Evolutionary conservation across 2,329 filamentous ascomycete genomes (phyloP).

Genomic region (Scytalidium sp.): DNA sequence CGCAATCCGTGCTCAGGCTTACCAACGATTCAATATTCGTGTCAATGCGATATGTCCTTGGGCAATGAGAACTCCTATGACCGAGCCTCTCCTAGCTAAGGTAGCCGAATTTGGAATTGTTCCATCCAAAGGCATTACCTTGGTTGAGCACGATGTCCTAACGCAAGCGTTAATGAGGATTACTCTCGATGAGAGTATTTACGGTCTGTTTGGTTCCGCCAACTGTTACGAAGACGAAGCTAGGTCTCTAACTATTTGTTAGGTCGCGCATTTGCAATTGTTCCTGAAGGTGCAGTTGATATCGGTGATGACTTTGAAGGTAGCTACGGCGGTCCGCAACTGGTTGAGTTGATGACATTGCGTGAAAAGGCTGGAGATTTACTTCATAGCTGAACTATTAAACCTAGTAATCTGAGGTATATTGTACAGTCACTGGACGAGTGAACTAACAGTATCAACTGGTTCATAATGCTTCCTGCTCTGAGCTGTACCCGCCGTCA

Average conservation of each 20-base stretch:
- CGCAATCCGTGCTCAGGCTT: constrained; percentile 28
- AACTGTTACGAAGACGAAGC: neutral
- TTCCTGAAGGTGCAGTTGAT: neutral
- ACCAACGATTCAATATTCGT: constrained; percentile 28
- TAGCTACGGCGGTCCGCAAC: neutral
- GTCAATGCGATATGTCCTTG: constrained; percentile 35
- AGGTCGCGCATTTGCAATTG: neutral
- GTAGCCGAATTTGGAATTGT: neutral
- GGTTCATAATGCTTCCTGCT: no score
- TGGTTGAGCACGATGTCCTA: neutral
- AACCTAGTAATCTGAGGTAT: no score
- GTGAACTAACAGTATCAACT: no score
- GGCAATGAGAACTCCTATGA: constrained; percentile 8
- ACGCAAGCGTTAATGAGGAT: neutral
- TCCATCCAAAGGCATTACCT: neutral
- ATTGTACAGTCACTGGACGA: no score
- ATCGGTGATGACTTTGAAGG: neutral
- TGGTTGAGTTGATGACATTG: neutral
- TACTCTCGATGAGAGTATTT: neutral
- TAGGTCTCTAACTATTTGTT: neutral
- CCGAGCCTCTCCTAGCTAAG: neutral
- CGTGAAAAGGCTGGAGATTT: neutral
- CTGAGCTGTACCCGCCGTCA: no score
- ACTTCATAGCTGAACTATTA: neutral
- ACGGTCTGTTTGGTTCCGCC: neutral